A percentile compares a stretch with the other conserved stretches of the same genome.
These are phyloP conservation scores for Phaseolus lunatus DNA, from an alignment of 306 rosid species.

Conservation along the genomic window DNA sequence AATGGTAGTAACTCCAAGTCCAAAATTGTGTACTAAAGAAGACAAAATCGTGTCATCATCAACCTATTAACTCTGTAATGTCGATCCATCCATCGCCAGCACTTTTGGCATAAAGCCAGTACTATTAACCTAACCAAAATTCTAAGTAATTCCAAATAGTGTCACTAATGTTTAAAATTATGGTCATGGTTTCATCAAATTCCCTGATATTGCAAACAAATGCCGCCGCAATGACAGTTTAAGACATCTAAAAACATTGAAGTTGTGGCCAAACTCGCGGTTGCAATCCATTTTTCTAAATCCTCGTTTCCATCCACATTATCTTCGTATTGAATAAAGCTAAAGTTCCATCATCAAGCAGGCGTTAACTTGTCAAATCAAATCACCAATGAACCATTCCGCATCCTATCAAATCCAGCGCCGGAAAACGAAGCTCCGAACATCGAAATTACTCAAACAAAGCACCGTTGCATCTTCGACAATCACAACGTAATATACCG, in stretches of 20 bases:
- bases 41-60: neutral
- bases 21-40: neutral
- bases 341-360: neutral
- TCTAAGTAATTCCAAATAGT: slow-evolving; percentile 16
- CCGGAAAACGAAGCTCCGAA: neutral
- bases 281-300: neutral
- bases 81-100: slow-evolving; percentile 24
- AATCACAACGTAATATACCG: neutral
- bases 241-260: neutral
- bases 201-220: too few species aligned
- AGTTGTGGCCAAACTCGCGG: too few species aligned
- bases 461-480: neutral
- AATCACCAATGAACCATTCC: slow-evolving; percentile 15
- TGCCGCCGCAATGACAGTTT: too few species aligned
- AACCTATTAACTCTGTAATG: slow-evolving; percentile 16
- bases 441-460: neutral
- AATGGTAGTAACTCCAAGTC: neutral
- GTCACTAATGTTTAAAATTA: neutral
- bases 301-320: neutral
- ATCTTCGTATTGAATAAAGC: neutral
- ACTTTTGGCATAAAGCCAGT: neutral
- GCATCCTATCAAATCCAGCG: slow-evolving; percentile 7
- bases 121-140: slow-evolving; percentile 11
- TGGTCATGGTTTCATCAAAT: neutral
- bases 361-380: neutral